phyloP scores from a whole-genome alignment of 2,329 filamentous ascomycete species.

The Aschersonia sp. region DNA sequence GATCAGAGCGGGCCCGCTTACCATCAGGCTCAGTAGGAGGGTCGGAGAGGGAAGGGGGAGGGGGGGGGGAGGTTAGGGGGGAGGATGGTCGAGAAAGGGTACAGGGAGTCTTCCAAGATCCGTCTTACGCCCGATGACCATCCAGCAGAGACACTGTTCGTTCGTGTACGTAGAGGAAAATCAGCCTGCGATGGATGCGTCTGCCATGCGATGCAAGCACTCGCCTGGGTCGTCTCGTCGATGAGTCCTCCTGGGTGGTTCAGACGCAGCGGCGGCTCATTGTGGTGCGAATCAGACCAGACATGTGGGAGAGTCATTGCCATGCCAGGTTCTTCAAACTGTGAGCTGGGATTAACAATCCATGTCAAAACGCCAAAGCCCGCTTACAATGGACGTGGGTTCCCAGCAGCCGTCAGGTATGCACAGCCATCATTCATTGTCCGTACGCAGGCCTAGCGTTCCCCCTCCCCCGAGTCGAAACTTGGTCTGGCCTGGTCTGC shows the following conservation, averaged over 20 bases:
- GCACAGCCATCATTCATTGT: not conserved
- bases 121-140: no score
- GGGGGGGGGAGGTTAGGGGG: not conserved
- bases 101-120: not conserved
- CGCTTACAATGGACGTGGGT: not conserved
- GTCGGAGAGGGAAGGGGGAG: not conserved
- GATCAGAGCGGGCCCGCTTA: not conserved
- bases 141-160: no score
- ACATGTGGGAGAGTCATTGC: not conserved
- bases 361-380: not conserved
- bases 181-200: no score
- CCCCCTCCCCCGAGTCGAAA: not conserved
- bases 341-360: not conserved
- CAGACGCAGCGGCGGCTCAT: no score
- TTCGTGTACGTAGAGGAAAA: no score
- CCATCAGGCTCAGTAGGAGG: not conserved
- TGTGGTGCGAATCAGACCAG: no score
- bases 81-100: not conserved
- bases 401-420: not conserved
- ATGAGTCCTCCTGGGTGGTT: no score
- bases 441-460: not conserved
- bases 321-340: not conserved
- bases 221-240: no score
- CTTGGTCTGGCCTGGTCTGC: not conserved
- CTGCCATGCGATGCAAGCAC: no score